These are phyloP conservation scores for Ilex aquifolium DNA, from an alignment of 257 asterid genomes.

Conservation along the genomic window DNA sequence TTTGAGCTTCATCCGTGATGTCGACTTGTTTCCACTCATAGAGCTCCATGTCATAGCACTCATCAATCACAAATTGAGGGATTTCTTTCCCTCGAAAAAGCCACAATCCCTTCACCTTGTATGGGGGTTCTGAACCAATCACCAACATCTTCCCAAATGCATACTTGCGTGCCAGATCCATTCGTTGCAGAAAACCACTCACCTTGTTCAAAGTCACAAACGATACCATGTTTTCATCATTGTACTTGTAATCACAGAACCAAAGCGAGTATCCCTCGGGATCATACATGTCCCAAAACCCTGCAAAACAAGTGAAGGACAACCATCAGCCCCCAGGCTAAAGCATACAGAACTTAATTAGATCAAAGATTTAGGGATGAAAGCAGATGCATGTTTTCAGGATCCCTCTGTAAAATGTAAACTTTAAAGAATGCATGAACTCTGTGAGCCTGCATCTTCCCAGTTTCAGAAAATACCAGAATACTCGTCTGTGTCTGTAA, in stretches of 20 bases:
- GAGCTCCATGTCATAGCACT: constrained; percentile 88
- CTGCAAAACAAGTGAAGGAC: constrained; percentile 24
- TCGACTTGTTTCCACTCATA: constrained; percentile 83
- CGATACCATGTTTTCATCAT: constrained; percentile 81
- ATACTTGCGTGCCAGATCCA: constrained; percentile 91
- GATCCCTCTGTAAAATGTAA: too few relatives aligned
- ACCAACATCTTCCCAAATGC: constrained; percentile 95
- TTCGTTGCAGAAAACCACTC: constrained; percentile 84
- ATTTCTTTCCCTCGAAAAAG: constrained; percentile 81
- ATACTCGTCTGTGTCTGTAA: too few relatives aligned
- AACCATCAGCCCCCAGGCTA: too few relatives aligned
- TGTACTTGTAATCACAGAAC: constrained; percentile 95
- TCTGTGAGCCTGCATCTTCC: too few relatives aligned
- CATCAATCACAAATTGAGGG: constrained; percentile 73
- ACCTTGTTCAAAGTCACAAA: constrained; percentile 92
- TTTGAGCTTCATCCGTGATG: constrained; percentile 75
- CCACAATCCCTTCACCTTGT: constrained; percentile 92
- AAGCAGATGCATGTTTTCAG: too few relatives aligned
- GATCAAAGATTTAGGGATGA: too few relatives aligned
- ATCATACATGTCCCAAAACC: constrained; percentile 98
- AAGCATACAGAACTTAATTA: too few relatives aligned
- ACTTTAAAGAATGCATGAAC: too few relatives aligned
- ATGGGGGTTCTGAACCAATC: constrained; percentile 72
- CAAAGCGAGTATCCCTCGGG: constrained; percentile 96
- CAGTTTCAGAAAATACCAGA: too few relatives aligned